Percentiles rank a stretch among this genome's conserved stretches.
phyloP scores from a whole-genome alignment of 2,329 filamentous ascomycete genomes.

The Diaporthe amygdali region DNA sequence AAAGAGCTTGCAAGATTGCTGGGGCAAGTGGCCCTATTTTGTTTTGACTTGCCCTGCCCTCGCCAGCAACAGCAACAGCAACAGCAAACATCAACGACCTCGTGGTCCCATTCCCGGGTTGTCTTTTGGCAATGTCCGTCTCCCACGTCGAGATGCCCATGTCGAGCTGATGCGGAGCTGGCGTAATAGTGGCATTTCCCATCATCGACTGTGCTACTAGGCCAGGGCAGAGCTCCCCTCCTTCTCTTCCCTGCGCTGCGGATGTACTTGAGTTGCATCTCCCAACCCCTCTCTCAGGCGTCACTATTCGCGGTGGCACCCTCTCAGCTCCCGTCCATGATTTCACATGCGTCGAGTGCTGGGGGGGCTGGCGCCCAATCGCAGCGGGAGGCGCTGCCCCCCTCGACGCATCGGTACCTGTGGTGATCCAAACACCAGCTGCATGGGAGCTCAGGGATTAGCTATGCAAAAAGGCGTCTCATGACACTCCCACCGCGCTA shows the following conservation, averaged over 20 bases:
- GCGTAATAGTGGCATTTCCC: background rate
- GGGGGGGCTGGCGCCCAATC: constrained; percentile 8
- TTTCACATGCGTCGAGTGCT: constrained; percentile 21
- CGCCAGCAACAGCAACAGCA: no score
- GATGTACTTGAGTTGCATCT: background rate
- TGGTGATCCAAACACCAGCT: constrained; percentile 12
- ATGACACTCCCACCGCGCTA: constrained; percentile 24
- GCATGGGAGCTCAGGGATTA: constrained; percentile 26
- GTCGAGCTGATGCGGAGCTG: background rate
- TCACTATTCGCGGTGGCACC: background rate
- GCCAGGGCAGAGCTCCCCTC: background rate
- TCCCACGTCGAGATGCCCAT: background rate
- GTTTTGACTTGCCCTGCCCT: background rate
- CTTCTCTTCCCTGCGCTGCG: background rate
- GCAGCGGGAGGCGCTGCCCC: background rate
- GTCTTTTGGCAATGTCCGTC: background rate
- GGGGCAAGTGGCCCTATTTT: background rate
- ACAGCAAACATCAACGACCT: background rate
- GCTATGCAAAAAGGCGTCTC: constrained; percentile 24
- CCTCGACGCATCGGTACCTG: constrained; percentile 19
- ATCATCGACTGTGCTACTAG: no score
- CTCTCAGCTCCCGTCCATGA: background rate
- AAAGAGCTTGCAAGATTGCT: background rate
- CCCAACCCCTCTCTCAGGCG: background rate
- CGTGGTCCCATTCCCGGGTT: background rate